Conservation (phyloP, 371 early-diverging fungal genomes). For the Mortierella sp. region DNA sequence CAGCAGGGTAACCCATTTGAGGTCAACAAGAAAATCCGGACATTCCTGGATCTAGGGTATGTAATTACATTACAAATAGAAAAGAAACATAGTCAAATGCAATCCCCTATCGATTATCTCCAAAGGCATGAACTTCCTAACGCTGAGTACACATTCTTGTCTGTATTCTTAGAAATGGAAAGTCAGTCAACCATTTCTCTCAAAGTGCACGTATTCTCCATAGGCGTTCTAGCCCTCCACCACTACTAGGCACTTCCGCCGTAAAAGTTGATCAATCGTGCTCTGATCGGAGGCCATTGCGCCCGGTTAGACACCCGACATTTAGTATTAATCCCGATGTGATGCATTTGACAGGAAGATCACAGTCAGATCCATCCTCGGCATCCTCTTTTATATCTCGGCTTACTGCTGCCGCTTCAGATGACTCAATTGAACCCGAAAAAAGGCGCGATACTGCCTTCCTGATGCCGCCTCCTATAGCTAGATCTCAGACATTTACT, state of each 20-base stretch:
- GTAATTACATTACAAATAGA: not conserved
- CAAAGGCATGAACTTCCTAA: too few relatives aligned
- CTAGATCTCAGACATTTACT: slow-evolving; percentile 9
- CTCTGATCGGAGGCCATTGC: not conserved
- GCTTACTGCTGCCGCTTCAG: not conserved
- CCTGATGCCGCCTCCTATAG: slow-evolving; percentile 6
- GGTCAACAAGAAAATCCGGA: slow-evolving; percentile 17
- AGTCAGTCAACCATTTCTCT: slow-evolving; percentile 33
- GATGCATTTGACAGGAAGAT: slow-evolving; percentile 2
- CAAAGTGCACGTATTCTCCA: slow-evolving; percentile 30
- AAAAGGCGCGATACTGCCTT: not conserved
- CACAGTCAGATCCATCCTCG: slow-evolving; percentile 8
- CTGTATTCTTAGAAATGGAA: slow-evolving; percentile 5
- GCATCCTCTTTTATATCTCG: slow-evolving; percentile 2
- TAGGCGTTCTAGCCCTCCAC: slow-evolving; percentile 1
- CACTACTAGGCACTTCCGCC: not conserved
- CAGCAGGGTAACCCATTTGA: slow-evolving; percentile 11
- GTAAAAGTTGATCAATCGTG: not conserved
- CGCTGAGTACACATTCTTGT: too few relatives aligned
- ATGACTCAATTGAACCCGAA: not conserved
- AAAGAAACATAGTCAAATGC: not conserved
- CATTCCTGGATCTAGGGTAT: slow-evolving; percentile 16
- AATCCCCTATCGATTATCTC: too few relatives aligned
- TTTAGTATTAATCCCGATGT: not conserved
- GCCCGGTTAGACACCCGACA: not conserved